Base-by-base conservation (phyloP, 2,329 filamentous ascomycete genomes). In the Epichloe scottii region DNA sequence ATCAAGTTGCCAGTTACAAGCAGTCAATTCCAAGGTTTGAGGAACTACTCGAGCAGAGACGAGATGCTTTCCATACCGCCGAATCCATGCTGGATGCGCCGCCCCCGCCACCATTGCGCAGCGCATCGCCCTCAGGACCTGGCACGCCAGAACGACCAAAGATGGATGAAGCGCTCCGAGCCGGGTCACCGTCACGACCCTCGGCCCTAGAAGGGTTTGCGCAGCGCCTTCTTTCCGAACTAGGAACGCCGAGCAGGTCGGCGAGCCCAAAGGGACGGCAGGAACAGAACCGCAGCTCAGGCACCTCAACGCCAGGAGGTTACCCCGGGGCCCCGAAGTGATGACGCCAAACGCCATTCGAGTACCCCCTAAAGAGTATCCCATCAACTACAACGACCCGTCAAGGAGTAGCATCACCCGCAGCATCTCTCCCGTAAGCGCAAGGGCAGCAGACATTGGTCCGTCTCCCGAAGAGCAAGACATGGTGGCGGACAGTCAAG, bases 21-120 rank as follows among this genome's bases (percentile, higher is more conserved):
- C 70, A 72, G 45, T 76, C 78, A 5, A 76, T 90, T 6, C 79
- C 84, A 0, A 79, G 86, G 38, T 90, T 89, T 61, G 82, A 88
- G 48, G 81, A 85, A 38, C 72, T 89, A 2, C 69, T 89, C 4
- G 82, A 76, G 66, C 81, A 76, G 64, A 81, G 74, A 12, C 78
- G 80, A 5, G 77, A 82, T 54, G 80, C 78, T 0, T 85, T 84
- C 58, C 77, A 79, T 58, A 78, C 77, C 3, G 78, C 80, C 2
- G 77, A 80, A 56, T 61, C 70, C 6, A 72, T 75, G 30, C 62
- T 70, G 41, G 61, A 63, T 48, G 70, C 67, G 41, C 66, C 59
- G 37, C 66, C 54, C 3, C 38, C 42, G 17, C 59, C 62, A 1
- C 1, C 17, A 26, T 23, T 56, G 2, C 58, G 59, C 33, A 63